A percentile compares a stretch with the other conserved stretches of the same genome.
Conservation (phyloP, 768 basidiomycete species). For the Pleurotus tuoliensis region DNA sequence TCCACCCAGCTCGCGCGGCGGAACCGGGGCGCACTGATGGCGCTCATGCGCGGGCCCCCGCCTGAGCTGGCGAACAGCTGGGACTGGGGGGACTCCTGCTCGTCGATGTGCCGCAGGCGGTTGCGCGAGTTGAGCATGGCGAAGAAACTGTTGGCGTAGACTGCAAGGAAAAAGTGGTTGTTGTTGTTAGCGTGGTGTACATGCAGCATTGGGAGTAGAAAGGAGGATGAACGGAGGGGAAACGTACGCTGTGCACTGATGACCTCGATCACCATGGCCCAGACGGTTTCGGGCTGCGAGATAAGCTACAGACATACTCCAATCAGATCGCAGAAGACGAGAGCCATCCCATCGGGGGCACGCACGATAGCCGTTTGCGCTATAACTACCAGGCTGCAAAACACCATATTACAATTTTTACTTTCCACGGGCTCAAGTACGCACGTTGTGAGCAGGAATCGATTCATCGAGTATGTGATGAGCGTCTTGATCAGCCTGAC, state of each 20-base stretch:
- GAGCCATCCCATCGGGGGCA: too few relatives aligned
- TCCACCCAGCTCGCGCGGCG: background rate
- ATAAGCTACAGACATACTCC: background rate
- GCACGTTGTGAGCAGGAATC: background rate
- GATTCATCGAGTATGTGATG: background rate
- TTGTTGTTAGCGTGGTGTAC: too few relatives aligned
- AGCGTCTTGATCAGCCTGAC: background rate
- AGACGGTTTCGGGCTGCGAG: background rate
- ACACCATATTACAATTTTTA: too few relatives aligned
- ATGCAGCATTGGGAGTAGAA: too few relatives aligned
- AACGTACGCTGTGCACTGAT: background rate
- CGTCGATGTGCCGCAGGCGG: background rate
- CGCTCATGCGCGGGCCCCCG: background rate
- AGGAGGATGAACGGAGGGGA: too few relatives aligned
- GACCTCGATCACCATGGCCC: constrained; percentile 1
- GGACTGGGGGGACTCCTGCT: background rate
- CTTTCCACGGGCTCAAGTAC: too few relatives aligned
- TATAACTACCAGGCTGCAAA: background rate
- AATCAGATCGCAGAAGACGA: background rate
- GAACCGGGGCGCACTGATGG: background rate
- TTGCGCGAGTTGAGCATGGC: background rate
- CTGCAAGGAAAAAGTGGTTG: too few relatives aligned
- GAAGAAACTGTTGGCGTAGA: constrained; percentile 1
- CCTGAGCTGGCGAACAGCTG: background rate
- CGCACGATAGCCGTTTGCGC: background rate